Evolutionary conservation across 495 filamentous ascomycete genomes (phyloP).

Genomic region (Gamarada debralockiae): DNA sequence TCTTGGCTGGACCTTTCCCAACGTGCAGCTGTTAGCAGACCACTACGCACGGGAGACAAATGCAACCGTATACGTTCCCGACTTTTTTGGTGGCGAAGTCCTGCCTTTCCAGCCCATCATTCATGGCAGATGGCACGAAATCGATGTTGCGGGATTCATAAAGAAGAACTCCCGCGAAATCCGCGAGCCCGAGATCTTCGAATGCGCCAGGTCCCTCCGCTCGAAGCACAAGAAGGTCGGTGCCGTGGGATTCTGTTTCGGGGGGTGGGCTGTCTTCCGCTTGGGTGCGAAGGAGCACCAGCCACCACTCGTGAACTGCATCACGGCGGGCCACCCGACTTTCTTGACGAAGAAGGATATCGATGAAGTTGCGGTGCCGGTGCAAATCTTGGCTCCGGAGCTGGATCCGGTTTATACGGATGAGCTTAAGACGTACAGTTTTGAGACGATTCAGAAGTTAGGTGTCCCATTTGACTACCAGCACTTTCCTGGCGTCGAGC

Average conservation of each 20-base stretch:
- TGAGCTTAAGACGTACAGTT: conserved; percentile 39
- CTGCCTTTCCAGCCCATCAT: conserved; percentile 30
- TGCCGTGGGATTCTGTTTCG: conserved; percentile 48
- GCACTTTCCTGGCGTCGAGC: conserved; percentile 41
- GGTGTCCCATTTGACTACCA: conserved; percentile 34
- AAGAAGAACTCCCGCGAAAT: conserved; percentile 32
- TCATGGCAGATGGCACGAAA: conserved; percentile 24
- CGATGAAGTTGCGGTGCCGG: conserved; percentile 38
- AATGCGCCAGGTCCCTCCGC: conserved; percentile 31
- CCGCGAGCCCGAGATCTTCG: conserved; percentile 41
- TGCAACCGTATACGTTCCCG: conserved; percentile 48
- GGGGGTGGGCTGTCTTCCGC: conserved; percentile 43
- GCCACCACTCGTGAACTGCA: conserved; percentile 37
- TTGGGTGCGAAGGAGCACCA: conserved; percentile 34
- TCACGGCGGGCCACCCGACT: conserved; percentile 43
- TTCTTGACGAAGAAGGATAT: conserved; percentile 39
- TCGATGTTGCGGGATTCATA: conserved; percentile 35
- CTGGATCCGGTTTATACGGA: conserved; percentile 36
- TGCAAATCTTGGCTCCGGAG: conserved; percentile 48
- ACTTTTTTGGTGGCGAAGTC: conserved; percentile 40
- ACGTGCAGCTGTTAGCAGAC: conserved; percentile 44
- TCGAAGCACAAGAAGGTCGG: conserved; percentile 9
- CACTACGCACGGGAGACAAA: conserved; percentile 43
- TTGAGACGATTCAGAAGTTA: conserved; percentile 31
- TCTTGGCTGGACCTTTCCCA: conserved; percentile 45